phyloP scores from a whole-genome alignment of 2,329 filamentous ascomycete species.

The Pyricularia sp. region DNA sequence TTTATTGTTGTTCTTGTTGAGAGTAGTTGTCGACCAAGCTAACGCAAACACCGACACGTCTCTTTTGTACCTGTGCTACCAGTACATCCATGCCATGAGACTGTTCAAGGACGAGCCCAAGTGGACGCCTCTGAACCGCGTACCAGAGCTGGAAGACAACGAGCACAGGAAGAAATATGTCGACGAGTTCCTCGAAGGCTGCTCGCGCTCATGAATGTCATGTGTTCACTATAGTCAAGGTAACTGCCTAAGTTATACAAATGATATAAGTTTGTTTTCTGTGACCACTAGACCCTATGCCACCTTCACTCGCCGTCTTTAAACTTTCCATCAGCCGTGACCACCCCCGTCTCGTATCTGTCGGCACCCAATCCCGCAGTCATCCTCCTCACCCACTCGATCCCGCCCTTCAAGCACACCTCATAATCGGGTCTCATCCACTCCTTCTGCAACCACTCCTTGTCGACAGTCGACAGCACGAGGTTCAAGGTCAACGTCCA shows the following conservation, averaged over 20 bases:
- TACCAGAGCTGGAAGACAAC: slow-evolving; percentile 68
- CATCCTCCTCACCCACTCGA: slow-evolving; percentile 4
- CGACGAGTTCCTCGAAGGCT: slow-evolving; percentile 26
- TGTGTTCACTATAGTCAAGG: not conserved
- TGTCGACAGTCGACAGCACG: slow-evolving; percentile 12
- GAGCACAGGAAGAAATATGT: slow-evolving; percentile 72
- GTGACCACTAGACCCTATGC: not conserved
- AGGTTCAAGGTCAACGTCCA: slow-evolving; percentile 13
- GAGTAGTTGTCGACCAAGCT: not conserved
- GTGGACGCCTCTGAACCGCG: slow-evolving; percentile 89
- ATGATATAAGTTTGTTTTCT: not conserved
- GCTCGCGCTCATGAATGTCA: not conserved
- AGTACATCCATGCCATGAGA: slow-evolving; percentile 95
- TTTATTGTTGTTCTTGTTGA: no score
- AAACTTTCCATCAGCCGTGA: not conserved
- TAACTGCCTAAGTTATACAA: not conserved
- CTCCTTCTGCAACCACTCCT: slow-evolving; percentile 12
- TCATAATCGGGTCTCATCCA: slow-evolving; percentile 13
- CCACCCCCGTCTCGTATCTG: not conserved
- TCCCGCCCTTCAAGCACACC: slow-evolving; percentile 12
- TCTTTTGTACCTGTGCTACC: slow-evolving; percentile 1
- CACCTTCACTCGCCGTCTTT: not conserved
- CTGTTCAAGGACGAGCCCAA: slow-evolving; percentile 98
- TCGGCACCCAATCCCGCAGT: not conserved
- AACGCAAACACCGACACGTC: not conserved